These are phyloP conservation scores for Penicillium sp. DNA, from an alignment of 2,329 filamentous ascomycete species.

Conservation along the genomic window DNA sequence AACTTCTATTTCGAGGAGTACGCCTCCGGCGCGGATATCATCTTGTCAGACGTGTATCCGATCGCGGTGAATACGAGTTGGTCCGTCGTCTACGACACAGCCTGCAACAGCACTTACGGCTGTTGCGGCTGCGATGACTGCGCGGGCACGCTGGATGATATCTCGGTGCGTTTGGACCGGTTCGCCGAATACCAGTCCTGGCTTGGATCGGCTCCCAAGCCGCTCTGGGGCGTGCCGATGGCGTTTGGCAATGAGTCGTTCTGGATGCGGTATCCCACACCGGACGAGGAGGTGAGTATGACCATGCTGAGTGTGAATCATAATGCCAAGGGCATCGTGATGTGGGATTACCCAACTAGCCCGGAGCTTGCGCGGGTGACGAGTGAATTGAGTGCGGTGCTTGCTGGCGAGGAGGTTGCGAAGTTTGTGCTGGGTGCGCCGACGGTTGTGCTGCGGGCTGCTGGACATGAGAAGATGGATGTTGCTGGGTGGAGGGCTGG, in stretches of 20 bases:
- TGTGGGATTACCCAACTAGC: slow-evolving; percentile 52
- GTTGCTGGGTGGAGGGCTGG: slow-evolving; percentile 45
- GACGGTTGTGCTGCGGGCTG: slow-evolving; percentile 27
- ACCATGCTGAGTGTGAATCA: slow-evolving; percentile 52
- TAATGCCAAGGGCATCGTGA: slow-evolving; percentile 52
- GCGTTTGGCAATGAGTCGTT: slow-evolving; percentile 52
- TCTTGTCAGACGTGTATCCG: slow-evolving; percentile 63
- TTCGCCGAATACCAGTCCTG: slow-evolving; percentile 46
- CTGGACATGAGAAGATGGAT: slow-evolving; percentile 37
- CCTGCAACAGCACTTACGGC: slow-evolving; percentile 61
- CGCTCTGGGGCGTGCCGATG: slow-evolving; percentile 54
- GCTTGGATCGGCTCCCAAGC: slow-evolving; percentile 42
- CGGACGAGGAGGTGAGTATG: slow-evolving; percentile 51
- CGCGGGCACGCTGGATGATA: slow-evolving; percentile 55
- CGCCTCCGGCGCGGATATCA: slow-evolving; percentile 56
- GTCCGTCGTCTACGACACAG: slow-evolving; percentile 56
- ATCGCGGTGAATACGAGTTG: slow-evolving; percentile 59
- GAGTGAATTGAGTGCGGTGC: slow-evolving; percentile 41
- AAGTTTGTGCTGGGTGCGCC: slow-evolving; percentile 42
- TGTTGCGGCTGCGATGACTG: slow-evolving; percentile 67
- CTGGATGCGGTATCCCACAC: slow-evolving; percentile 51
- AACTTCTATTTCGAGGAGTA: slow-evolving; percentile 63
- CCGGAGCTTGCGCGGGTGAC: slow-evolving; percentile 37
- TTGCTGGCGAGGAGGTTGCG: slow-evolving; percentile 37
- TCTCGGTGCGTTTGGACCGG: slow-evolving; percentile 48